phyloP scores from a whole-genome alignment of 805 yeast genomes.

The Starmerella gropengiesseri region DNA sequence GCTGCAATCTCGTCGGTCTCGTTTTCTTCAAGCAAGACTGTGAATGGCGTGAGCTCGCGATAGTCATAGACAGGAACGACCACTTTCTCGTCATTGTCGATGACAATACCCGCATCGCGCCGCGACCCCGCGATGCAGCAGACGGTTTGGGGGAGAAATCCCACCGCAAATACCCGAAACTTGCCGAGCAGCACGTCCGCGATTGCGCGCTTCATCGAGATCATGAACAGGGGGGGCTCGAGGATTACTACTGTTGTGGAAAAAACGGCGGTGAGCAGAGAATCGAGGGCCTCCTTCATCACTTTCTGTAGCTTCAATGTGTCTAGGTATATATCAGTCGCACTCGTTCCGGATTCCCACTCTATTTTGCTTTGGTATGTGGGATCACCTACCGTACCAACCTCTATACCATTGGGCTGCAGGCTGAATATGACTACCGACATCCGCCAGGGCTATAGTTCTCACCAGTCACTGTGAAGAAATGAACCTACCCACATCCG shows the following conservation, averaged over 20 bases:
- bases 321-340: neutral
- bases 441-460: constrained; percentile 8
- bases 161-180: constrained; percentile 17
- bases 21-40: constrained; percentile 2
- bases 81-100: constrained; percentile 6
- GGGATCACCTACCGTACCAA: constrained; percentile 16
- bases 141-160: constrained; percentile 22
- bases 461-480: neutral
- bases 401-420: constrained; percentile 7
- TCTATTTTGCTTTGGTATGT: constrained; percentile 7
- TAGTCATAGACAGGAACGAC: constrained; percentile 23
- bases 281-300: constrained; percentile 9
- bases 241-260: constrained; percentile 17
- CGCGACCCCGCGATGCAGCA: constrained; percentile 16
- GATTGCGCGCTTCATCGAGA: constrained; percentile 12
- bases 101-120: constrained; percentile 9
- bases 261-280: constrained; percentile 15
- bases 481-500: neutral
- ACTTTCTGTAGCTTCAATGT: constrained; percentile 7
- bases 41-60: constrained; percentile 22
- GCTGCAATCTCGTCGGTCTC: neutral
- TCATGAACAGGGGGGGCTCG: constrained; percentile 23
- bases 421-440: constrained; percentile 15
- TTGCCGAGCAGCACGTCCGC: constrained; percentile 18
- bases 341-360: neutral